A percentile compares a stretch with the other conserved stretches of the same genome.
These are phyloP conservation scores for Magnusiomyces ingens DNA, from an alignment of 1,139 yeast species.

Conservation along the genomic window DNA sequence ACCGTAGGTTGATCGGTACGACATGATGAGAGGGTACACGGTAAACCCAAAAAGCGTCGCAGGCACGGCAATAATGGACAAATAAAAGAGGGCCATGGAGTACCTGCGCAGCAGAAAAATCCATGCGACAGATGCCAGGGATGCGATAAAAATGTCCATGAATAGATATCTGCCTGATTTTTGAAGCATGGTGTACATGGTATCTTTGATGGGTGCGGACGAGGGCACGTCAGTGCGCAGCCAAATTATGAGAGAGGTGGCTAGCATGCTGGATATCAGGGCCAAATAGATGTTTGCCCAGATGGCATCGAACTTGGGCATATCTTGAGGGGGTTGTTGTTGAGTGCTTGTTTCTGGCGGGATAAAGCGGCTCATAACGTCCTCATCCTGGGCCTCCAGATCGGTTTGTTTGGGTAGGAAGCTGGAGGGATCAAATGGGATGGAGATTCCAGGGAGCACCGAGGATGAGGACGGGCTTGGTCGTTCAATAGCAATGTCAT, in stretches of 20 bases:
- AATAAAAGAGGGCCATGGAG: conserved; percentile 32
- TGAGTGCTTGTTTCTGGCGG: conserved; percentile 18
- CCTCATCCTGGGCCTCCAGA: conserved; percentile 4
- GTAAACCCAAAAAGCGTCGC: conserved; percentile 26
- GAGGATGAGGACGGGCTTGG: neutral
- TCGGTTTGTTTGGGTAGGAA: conserved; percentile 16
- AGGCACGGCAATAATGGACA: conserved; percentile 34
- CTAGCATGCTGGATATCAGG: conserved; percentile 28
- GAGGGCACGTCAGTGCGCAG: conserved; percentile 28
- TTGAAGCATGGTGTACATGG: conserved; percentile 29
- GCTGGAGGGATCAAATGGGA: conserved; percentile 23
- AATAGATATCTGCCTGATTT: conserved; percentile 28
- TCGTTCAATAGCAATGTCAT: conserved; percentile 22
- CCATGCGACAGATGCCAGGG: conserved; percentile 32
- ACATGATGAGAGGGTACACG: conserved; percentile 31
- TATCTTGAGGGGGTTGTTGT: conserved; percentile 16
- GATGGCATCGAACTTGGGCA: conserved; percentile 23
- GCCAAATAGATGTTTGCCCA: conserved; percentile 31
- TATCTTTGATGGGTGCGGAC: conserved; percentile 30
- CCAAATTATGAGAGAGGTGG: conserved; percentile 34
- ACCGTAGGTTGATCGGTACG: conserved; percentile 31
- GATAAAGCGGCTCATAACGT: conserved; percentile 6
- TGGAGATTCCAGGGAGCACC: conserved; percentile 11
- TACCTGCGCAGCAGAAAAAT: conserved; percentile 27
- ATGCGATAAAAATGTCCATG: conserved; percentile 28